phyloP scores from a whole-genome alignment of 345 rosid genomes.

The Eucalyptus polybractea region DNA sequence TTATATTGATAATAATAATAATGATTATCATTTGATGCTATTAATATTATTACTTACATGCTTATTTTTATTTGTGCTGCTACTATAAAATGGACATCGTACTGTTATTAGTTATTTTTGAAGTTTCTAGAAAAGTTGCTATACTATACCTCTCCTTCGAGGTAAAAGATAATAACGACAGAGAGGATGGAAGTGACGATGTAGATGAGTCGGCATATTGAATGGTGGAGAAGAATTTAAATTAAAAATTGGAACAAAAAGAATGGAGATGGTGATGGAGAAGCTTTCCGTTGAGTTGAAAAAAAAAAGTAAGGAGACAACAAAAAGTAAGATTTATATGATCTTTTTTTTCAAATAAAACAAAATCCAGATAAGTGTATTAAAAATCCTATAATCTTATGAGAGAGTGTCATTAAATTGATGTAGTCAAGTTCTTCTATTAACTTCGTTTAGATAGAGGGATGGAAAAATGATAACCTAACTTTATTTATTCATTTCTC shows the following conservation, averaged over 20 bases:
- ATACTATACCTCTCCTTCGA: background rate
- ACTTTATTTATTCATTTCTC: background rate
- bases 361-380: background rate
- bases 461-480: background rate
- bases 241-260: background rate
- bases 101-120: background rate
- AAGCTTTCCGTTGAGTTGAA: background rate
- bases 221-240: background rate
- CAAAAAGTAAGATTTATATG: background rate
- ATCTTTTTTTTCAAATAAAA: background rate
- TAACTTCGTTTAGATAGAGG: rapidly evolving
- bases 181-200: background rate
- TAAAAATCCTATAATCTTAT: background rate
- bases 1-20: too few species aligned
- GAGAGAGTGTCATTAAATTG: background rate
- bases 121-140: background rate
- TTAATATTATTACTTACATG: background rate
- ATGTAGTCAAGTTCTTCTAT: rapidly evolving
- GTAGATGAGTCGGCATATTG: background rate
- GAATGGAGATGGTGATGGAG: background rate
- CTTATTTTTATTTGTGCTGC: background rate
- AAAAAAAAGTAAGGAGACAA: background rate
- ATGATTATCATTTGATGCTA: background rate
- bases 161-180: background rate
- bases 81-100: background rate